These are phyloP conservation scores for Aspergillus egyptiacus DNA, from an alignment of 495 filamentous ascomycete species.

Conservation along the genomic window DNA sequence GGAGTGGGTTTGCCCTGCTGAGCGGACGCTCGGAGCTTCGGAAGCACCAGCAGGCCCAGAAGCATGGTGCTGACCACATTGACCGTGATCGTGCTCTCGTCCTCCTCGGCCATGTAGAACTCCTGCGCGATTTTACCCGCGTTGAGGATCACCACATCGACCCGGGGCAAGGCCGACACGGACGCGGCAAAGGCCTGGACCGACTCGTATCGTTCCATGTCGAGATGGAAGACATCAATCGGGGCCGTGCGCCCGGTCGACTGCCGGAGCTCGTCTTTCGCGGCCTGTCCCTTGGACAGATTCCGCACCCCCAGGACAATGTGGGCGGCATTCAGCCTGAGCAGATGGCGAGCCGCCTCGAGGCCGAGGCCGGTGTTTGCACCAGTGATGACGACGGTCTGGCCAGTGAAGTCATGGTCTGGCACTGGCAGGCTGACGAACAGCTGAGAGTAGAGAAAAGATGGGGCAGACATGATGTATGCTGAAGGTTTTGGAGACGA, in stretches of 20 bases:
- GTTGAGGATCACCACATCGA: slow-evolving; percentile 34
- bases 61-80: slow-evolving; percentile 43
- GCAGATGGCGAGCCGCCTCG: slow-evolving; percentile 22
- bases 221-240: too few species aligned
- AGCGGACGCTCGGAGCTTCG: slow-evolving; percentile 22
- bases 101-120: slow-evolving; percentile 25
- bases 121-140: slow-evolving; percentile 23
- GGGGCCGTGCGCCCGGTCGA: slow-evolving; percentile 8
- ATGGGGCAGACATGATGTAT: not conserved
- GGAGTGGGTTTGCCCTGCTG: slow-evolving; percentile 9
- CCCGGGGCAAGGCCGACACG: slow-evolving; percentile 18
- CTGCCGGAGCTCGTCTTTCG: slow-evolving; percentile 20
- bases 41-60: slow-evolving; percentile 23
- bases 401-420: not conserved
- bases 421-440: not conserved
- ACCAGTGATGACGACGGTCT: slow-evolving; percentile 27
- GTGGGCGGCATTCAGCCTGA: slow-evolving; percentile 21
- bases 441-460: not conserved
- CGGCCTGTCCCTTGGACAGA: slow-evolving; percentile 34
- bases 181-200: too few species aligned
- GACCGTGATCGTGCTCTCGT: slow-evolving; percentile 35
- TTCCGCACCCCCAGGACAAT: slow-evolving; percentile 49
- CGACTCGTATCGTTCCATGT: too few species aligned
- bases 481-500: too few species aligned
- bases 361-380: slow-evolving; percentile 28